These are phyloP conservation scores for Yamadazyma paraphyllophila DNA, from an alignment of 805 yeast genomes.

Conservation along the genomic window DNA sequence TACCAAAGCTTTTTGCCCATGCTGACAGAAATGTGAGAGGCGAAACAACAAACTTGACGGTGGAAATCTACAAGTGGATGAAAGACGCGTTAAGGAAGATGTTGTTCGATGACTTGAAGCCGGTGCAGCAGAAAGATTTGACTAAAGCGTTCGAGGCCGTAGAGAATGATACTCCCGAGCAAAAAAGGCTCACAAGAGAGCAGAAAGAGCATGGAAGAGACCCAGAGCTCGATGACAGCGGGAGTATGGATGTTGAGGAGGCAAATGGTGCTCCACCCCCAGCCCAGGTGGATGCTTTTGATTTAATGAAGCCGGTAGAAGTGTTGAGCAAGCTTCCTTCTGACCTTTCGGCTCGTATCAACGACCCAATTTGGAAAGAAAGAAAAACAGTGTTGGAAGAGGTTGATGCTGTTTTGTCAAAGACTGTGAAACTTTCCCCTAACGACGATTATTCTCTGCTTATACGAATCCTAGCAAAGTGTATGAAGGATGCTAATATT, in stretches of 20 bases:
- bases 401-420: conserved; percentile 44
- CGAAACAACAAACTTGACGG: conserved; percentile 67
- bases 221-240: conserved; percentile 7
- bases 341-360: conserved; percentile 53
- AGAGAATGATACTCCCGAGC: conserved; percentile 41
- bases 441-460: conserved; percentile 65
- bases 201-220: conserved; percentile 29
- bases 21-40: conserved; percentile 84
- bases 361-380: conserved; percentile 84
- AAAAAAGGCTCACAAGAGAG: conserved; percentile 51
- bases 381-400: conserved; percentile 82
- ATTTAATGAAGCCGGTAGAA: conserved; percentile 66
- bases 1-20: conserved; percentile 75
- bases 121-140: conserved; percentile 87
- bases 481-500: conserved; percentile 84
- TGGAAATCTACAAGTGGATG: conserved; percentile 71
- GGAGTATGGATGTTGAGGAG: conserved; percentile 30
- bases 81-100: conserved; percentile 60
- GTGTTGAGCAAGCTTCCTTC: conserved; percentile 65
- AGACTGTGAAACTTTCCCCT: conserved; percentile 50
- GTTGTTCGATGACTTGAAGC: conserved; percentile 72
- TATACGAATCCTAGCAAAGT: conserved; percentile 61
- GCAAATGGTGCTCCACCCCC: conserved; percentile 19
- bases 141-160: conserved; percentile 61
- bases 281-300: conserved; percentile 58